Percentiles rank a stretch among this genome's conserved stretches.
phyloP scores from a whole-genome alignment of 129 eudicot species.

The Flaveria trinervia region DNA sequence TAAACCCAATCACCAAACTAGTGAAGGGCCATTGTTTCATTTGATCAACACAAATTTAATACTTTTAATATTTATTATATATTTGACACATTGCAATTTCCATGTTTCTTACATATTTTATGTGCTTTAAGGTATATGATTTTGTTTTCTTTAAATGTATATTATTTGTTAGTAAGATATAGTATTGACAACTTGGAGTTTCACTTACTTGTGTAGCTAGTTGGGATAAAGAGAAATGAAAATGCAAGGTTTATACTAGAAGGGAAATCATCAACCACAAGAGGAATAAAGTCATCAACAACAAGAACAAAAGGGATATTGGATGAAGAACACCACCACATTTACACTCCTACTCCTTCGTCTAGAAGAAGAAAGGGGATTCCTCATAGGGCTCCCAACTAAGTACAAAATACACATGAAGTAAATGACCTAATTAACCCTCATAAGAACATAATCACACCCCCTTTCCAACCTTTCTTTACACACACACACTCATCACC shows the following conservation, averaged over 20 bases:
- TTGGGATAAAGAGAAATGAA: slow-evolving; percentile 80
- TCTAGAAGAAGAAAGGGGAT: slow-evolving; percentile 94
- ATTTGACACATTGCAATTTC: too few species aligned
- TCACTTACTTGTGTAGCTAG: slow-evolving; percentile 39
- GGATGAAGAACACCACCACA: slow-evolving; percentile 73
- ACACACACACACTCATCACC: slow-evolving; percentile 35
- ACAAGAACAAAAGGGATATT: slow-evolving; percentile 41
- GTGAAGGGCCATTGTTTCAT: not conserved
- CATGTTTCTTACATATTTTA: too few species aligned
- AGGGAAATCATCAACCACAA: slow-evolving; percentile 39
- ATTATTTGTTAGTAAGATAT: too few species aligned
- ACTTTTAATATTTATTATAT: too few species aligned
- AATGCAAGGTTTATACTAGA: slow-evolving; percentile 76
- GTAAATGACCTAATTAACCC: slow-evolving; percentile 31
- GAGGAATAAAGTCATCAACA: slow-evolving; percentile 24
- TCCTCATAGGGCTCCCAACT: slow-evolving; percentile 88
- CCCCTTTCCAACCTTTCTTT: slow-evolving; percentile 21
- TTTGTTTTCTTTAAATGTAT: too few species aligned
- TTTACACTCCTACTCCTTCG: slow-evolving; percentile 73
- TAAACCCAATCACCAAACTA: not conserved
- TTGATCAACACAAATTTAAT: too few species aligned
- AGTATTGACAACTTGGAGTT: too few species aligned
- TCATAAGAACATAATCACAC: slow-evolving; percentile 18
- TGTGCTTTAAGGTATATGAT: too few species aligned
- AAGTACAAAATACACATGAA: slow-evolving; percentile 21